Conservation (phyloP, 306 rosid genomes). For the Trifolium subterraneum region DNA sequence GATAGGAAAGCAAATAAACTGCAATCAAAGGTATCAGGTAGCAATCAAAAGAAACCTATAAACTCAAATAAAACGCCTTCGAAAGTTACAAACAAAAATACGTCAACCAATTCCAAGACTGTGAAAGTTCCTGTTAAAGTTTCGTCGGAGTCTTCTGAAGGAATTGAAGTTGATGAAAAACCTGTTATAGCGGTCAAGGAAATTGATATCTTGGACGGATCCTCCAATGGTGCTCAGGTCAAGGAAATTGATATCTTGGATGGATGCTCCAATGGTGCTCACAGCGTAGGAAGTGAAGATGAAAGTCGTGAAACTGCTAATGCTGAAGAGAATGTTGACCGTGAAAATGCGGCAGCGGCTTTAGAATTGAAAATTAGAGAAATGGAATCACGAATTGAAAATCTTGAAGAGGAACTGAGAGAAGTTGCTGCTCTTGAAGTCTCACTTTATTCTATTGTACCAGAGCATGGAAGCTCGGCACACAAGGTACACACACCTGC, state of each 20-base stretch:
- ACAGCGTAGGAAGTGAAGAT: constrained; percentile 50
- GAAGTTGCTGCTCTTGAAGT: constrained; percentile 99
- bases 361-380: constrained; percentile 61
- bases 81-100: constrained; percentile 44
- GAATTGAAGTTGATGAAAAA: constrained; percentile 65
- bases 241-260: constrained; percentile 52
- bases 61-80: constrained; percentile 52
- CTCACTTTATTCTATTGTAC: constrained; percentile 85
- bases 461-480: constrained; percentile 97
- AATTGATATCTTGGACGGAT: constrained; percentile 56
- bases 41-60: constrained; percentile 51
- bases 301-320: constrained; percentile 46
- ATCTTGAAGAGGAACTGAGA: constrained; percentile 93
- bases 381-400: constrained; percentile 81
- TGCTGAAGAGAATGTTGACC: constrained; percentile 59
- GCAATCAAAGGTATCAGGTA: constrained; percentile 47
- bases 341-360: constrained; percentile 45
- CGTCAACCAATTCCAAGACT: constrained; percentile 48
- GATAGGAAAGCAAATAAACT: constrained; percentile 45
- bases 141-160: constrained; percentile 65
- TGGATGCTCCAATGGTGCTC: constrained; percentile 60
- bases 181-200: constrained; percentile 56
- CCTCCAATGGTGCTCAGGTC: constrained; percentile 52
- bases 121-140: constrained; percentile 50
- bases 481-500: constrained; percentile 99